A percentile compares a stretch with the other conserved stretches of the same genome.
These are phyloP conservation scores for Citrus sp. DNA, from an alignment of 345 rosid genomes.

Conservation along the genomic window DNA sequence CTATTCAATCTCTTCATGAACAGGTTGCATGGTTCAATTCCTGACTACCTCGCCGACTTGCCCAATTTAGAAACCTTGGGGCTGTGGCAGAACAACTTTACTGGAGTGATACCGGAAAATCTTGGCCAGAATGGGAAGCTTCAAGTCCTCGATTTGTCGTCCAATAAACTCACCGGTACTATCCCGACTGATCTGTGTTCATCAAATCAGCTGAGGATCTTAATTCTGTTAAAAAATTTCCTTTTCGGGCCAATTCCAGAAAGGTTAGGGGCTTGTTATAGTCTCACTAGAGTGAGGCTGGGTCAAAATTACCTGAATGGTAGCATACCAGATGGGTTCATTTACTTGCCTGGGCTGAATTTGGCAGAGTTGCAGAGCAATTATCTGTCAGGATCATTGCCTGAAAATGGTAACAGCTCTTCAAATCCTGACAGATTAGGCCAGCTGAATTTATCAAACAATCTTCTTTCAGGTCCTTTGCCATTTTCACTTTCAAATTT, in stretches of 20 bases:
- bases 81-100: slow-evolving; percentile 69
- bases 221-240: slow-evolving; percentile 54
- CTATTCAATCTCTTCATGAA: slow-evolving; percentile 59
- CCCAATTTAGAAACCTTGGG: slow-evolving; percentile 45
- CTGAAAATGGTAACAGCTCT: slow-evolving; percentile 31
- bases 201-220: slow-evolving; percentile 37
- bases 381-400: slow-evolving; percentile 45
- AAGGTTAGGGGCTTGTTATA: slow-evolving; percentile 46
- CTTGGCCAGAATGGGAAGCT: slow-evolving; percentile 58
- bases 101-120: slow-evolving; percentile 53
- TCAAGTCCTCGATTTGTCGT: slow-evolving; percentile 53
- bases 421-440: slow-evolving; percentile 34
- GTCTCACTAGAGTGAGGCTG: slow-evolving; percentile 50
- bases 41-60: slow-evolving; percentile 45
- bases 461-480: slow-evolving; percentile 46
- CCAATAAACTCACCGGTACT: slow-evolving; percentile 66
- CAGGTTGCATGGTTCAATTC: slow-evolving; percentile 60
- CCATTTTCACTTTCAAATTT: slow-evolving; percentile 55
- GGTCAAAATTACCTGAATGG: slow-evolving; percentile 71
- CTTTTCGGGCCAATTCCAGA: slow-evolving; percentile 64
- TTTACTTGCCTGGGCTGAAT: slow-evolving; percentile 59
- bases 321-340: slow-evolving; percentile 49
- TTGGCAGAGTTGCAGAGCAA: slow-evolving; percentile 62
- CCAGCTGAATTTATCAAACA: slow-evolving; percentile 57
- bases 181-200: slow-evolving; percentile 49